Base-by-base conservation (phyloP, 371 early-diverging fungal genomes). In the Rhizopus arrhizus region DNA sequence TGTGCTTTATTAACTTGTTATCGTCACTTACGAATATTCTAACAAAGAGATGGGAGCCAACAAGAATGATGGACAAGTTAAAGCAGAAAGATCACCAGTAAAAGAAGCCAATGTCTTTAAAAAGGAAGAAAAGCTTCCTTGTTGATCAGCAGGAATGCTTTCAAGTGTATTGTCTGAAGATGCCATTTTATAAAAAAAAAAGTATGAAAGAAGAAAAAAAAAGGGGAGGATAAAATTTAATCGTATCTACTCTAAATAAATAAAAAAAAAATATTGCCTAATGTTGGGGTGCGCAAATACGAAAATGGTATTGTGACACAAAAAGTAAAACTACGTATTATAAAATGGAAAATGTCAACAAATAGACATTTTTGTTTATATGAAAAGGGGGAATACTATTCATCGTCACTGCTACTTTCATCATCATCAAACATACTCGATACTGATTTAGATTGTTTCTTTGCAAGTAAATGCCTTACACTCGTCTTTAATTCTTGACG, bases 11-110 rank as follows among this genome's bases (percentile, higher is more conserved):
- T 13, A 34, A 13, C n/a, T 16, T 31, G 11, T 13, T n/a, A 55
- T 13, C 2, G 42, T 12, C 15, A 73, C 85, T 77, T 82, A 86
- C 88, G 88, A 86, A 72, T 92, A 92, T 67, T 92, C 92, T 40
- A 90, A 77, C 54, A 92, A 73, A 55, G 89, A 89, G 61, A 85
- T 85, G 58, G 90, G 89, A 47, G 83, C 87, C 56, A 92, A 71
- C 15, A 92, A 68, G 59, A 91, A 91, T 16, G 91, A 86, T 45
- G 92, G 92, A 65, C 90, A 90, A 3, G 91, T 91, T 50, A 92
- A 78, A 36, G 82, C 79, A 12, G 90, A 89, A 35, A 92, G 80
- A 64, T 92, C 92, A 46, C 92, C 92, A 16, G 92, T 89, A 58
- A 91, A 91, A 32, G 89, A 87, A 29, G 88, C 85, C 31, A 92